Evolutionary conservation across 257 asterid species (phyloP).

Genomic region (Solanum virginianum): DNA sequence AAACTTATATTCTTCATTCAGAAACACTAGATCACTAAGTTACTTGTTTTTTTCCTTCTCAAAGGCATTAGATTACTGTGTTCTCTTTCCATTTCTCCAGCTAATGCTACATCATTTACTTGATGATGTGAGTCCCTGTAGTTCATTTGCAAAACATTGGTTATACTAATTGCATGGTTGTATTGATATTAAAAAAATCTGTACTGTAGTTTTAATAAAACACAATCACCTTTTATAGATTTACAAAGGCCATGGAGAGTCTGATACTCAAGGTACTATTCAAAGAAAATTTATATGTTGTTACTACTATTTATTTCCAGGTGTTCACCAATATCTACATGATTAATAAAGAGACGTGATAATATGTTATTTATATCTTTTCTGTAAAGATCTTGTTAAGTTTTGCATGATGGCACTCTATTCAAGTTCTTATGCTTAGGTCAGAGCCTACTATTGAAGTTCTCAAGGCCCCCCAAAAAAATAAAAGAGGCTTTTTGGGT

Average conservation of each 20-base stretch:
- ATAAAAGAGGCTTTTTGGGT: not conserved
- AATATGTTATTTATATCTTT: too few relatives aligned
- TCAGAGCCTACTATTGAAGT: not conserved
- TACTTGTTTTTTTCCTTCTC: not conserved
- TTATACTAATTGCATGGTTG: not conserved
- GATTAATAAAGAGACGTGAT: not conserved
- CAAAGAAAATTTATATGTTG: not conserved
- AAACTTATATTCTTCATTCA: not conserved
- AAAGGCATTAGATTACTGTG: not conserved
- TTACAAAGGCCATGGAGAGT: not conserved
- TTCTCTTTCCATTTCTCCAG: not conserved
- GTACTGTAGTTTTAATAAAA: not conserved
- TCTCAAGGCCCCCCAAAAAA: not conserved
- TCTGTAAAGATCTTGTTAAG: not conserved
- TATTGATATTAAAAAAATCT: not conserved
- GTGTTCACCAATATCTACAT: not conserved
- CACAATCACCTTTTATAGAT: not conserved
- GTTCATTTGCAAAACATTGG: not conserved
- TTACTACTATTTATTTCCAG: not conserved
- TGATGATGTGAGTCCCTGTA: not conserved
- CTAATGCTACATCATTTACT: not conserved
- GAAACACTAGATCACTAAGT: not conserved
- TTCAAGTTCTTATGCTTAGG: not conserved
- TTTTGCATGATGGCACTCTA: not conserved
- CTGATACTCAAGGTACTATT: not conserved